Base-by-base conservation (phyloP, 1,284 basidiomycete species). In the Prillingera fragicola region DNA sequence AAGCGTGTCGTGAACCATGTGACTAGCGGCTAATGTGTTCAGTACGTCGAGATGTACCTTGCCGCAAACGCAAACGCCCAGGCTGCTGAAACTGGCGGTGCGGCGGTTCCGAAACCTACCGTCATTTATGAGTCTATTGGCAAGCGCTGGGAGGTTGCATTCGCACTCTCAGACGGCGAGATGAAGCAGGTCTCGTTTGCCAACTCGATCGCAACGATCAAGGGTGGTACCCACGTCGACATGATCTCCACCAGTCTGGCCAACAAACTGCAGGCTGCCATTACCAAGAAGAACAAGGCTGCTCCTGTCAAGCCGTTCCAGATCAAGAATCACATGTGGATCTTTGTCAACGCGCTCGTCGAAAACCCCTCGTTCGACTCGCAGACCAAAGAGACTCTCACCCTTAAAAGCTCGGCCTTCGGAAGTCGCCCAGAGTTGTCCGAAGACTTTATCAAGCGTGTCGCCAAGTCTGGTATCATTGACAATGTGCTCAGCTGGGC, bases 291-390 rank as follows among this genome's bases (percentile, higher is more conserved):
- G 80, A 96, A 97, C 76, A 96, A 95, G 74, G 88, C 78, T 3
- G 87, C 90, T 8, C 79, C 85, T 1, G 85, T 98, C 62, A 97
- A 97, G 72, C 79, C 88, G 10, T 80, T 83, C 48, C 90, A 96
- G 72, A 84, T 98, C 73, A 94, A 89, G 75, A 92, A 87, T 65
- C 92, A 99, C 66, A 90, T 98, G 80, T 95, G 90, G 90, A 80
- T 99, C 50, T 99, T 98, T 65, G 85, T 99, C 67, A 98, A 98
- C 63, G 83, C 88, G 18, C 77, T 96, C 53, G 86, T 98, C 54
- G 92, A 96, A 74, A 99, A 99, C 67, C 94, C 95, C 8, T 89
- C 92, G 1, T 99, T 99, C 72, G 94, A 99, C 77, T 92, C 90
- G 74, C 95, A 99, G 73, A 98, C 95, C 36, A 99, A 99, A 75